Evolutionary conservation across 306 rosid species (phyloP).

Genomic region (Hippophae tibetana): DNA sequence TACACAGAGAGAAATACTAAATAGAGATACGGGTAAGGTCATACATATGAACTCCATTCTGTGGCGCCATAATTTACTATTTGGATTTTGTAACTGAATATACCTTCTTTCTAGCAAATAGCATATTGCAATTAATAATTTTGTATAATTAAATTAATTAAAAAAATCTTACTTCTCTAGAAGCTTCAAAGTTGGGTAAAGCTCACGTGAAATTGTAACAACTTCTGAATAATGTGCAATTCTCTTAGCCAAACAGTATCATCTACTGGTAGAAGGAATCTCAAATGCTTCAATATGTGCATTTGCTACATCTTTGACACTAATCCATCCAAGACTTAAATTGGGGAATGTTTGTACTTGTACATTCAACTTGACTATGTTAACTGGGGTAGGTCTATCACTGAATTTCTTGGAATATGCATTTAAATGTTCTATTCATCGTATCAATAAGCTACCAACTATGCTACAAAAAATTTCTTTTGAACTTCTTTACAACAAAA

Average conservation of each 20-base stretch:
- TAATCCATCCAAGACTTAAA: slow-evolving; percentile 23
- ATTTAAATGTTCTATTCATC: no score
- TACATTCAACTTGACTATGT: slow-evolving; percentile 6
- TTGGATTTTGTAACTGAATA: no score
- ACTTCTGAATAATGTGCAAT: slow-evolving; percentile 34
- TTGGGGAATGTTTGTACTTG: slow-evolving; percentile 38
- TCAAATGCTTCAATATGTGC: slow-evolving; percentile 64
- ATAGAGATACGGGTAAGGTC: no score
- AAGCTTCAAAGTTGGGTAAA: slow-evolving; percentile 41
- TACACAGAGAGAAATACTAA: no score
- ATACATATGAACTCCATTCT: no score
- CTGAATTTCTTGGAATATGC: no score
- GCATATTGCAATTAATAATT: neutral
- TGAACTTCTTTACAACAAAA: no score
- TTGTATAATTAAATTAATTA: neutral
- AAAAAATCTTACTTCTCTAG: slow-evolving; percentile 31
- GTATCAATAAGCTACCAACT: no score
- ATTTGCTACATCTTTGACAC: slow-evolving; percentile 56
- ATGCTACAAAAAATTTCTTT: no score
- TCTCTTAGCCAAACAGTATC: slow-evolving; percentile 39
- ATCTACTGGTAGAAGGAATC: slow-evolving; percentile 48
- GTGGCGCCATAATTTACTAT: no score
- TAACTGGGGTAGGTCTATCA: no score
- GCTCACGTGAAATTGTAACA: slow-evolving; percentile 22
- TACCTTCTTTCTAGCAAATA: neutral